Conservation (phyloP, 768 basidiomycete species). For the Boletus tomentosulus region DNA sequence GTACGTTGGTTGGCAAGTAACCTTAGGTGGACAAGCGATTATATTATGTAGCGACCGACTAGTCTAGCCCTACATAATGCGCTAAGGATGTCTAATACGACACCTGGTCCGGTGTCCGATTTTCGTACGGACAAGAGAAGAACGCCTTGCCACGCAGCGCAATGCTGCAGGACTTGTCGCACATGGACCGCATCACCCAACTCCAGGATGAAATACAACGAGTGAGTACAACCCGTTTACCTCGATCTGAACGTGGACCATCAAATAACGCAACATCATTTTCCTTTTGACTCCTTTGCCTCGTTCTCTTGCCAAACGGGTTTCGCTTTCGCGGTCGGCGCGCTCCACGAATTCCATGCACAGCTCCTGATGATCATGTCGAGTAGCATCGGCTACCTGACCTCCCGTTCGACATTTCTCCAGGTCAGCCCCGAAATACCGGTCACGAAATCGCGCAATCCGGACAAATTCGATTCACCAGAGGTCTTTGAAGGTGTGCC, state of each 20-base stretch:
- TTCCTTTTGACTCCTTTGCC: too few species aligned
- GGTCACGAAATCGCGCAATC: constrained; percentile 74
- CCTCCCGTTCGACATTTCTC: constrained; percentile 67
- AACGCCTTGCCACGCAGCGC: constrained; percentile 42
- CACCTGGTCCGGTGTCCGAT: constrained; percentile 6
- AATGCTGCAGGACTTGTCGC: constrained; percentile 89
- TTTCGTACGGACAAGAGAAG: constrained; percentile 5
- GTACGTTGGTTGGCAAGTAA: constrained; percentile 2
- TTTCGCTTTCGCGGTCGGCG: not conserved
- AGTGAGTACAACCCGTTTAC: constrained; percentile 34
- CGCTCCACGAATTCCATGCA: not conserved
- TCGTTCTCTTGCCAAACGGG: not conserved
- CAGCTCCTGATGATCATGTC: constrained; percentile 89
- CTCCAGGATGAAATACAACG: constrained; percentile 93
- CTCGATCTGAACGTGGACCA: not conserved
- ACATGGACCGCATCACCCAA: constrained; percentile 96
- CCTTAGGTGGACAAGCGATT: not conserved
- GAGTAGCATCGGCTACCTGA: constrained; percentile 75
- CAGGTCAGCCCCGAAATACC: constrained; percentile 79
- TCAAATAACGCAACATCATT: not conserved
- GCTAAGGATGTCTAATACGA: too few species aligned
- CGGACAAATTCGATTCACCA: constrained; percentile 66
- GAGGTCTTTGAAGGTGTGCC: constrained; percentile 72
- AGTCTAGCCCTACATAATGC: too few species aligned
- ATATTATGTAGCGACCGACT: too few species aligned